Evolutionary conservation across 768 basidiomycete genomes (phyloP), one percentile per base, ranked within the genome.

Genomic region (Rhodocollybia butyracea): DNA sequence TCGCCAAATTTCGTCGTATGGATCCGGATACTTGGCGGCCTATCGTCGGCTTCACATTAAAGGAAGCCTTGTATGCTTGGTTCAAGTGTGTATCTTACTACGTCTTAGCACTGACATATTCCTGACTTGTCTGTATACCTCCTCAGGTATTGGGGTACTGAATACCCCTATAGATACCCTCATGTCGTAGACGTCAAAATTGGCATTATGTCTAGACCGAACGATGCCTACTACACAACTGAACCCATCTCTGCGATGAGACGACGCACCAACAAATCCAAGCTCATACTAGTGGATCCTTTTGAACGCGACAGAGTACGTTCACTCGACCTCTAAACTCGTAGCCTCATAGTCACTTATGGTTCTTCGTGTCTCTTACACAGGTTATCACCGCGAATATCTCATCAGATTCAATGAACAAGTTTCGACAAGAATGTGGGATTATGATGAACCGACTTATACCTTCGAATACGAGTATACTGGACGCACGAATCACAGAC

Each of bases 101-200:
- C 4, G 12, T 17, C 21, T 30, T 10, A 17, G 17, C 45, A 21
- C 17, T 15, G 39, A 22, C 17, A 11, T n/a, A 46, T 46, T n/a
- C n/a, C n/a, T n/a, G n/a, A 46, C 17, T 10, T n/a, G 26, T 30
- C 17, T 7, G 2, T 26, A 22, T 50, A 8, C 11, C 5, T 50
- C n/a, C 47, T 7, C 27, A 50, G 47, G 34, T 50, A 29, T n/a
- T 50, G 47, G 47, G n/a, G 31, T 38, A 50, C 31, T 11, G 47
- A 50, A 50, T 50, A 50, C 19, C 31, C 12, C 5, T 50, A 50
- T 32, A 3, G 12, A 21, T 12, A 34, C 2, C 4, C 5, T 22
- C 22, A 22, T 29, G 17, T 24, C 5, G 15, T 45, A 11, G 43
- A 45, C 15, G 30, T 45, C 26, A 45, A 29, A 27, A 29, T 29